Evolutionary conservation across 805 yeast genomes (phyloP).

Genomic region (Groenewaldozyma tartarivorans): DNA sequence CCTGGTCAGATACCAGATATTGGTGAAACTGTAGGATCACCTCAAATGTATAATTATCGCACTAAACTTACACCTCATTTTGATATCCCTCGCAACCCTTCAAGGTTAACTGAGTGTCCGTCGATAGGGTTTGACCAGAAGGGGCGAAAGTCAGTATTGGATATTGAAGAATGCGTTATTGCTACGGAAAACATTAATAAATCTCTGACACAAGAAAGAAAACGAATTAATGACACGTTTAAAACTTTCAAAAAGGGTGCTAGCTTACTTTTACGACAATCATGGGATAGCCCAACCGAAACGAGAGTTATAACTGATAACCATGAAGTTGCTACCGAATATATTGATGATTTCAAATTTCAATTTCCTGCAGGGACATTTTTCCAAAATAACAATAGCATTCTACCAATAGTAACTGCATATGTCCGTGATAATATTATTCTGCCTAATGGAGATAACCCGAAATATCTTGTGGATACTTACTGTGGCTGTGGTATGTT

Average conservation of each 20-base stretch:
- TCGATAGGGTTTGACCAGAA: constrained; percentile 83
- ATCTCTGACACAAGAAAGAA: constrained; percentile 66
- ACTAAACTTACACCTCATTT: constrained; percentile 96
- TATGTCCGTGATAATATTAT: constrained; percentile 69
- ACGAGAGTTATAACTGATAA: constrained; percentile 44
- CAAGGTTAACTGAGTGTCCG: constrained; percentile 37
- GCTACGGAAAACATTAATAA: constrained; percentile 72
- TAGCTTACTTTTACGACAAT: constrained; percentile 75
- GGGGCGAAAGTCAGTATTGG: constrained; percentile 61
- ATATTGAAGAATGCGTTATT: constrained; percentile 88
- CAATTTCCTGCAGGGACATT: constrained; percentile 92
- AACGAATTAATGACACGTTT: constrained; percentile 38
- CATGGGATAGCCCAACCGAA: constrained; percentile 31
- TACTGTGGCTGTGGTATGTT: constrained; percentile 95
- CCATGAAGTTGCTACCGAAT: constrained; percentile 69
- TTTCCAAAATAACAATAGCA: constrained; percentile 91
- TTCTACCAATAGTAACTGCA: constrained; percentile 69
- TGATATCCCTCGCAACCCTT: constrained; percentile 50
- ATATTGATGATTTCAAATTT: constrained; percentile 55
- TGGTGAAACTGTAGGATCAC: constrained; percentile 62
- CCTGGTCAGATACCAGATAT: constrained; percentile 44
- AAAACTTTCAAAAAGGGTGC: constrained; percentile 65
- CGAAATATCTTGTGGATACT: constrained; percentile 75
- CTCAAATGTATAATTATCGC: constrained; percentile 66
- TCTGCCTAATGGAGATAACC: constrained; percentile 30